These are phyloP conservation scores for Yamadazyma oceani DNA, from an alignment of 1,139 yeast genomes.

Conservation along the genomic window DNA sequence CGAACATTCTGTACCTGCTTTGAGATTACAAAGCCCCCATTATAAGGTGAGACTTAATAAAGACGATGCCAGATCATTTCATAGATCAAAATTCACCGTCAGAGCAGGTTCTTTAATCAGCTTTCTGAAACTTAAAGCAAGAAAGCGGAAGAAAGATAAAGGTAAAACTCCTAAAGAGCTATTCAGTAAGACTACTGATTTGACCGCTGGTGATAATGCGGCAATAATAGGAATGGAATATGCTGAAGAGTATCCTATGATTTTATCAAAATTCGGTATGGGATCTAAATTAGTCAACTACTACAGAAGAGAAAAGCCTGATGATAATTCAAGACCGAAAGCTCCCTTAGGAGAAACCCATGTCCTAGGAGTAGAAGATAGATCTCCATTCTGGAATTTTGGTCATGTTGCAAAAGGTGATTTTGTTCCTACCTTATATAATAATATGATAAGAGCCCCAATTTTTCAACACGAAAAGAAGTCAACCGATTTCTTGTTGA, in stretches of 20 bases:
- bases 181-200: conserved; percentile 67
- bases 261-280: conserved; percentile 91
- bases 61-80: conserved; percentile 74
- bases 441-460: conserved; percentile 91
- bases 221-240: conserved; percentile 80
- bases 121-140: conserved; percentile 71
- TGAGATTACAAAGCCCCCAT: conserved; percentile 85
- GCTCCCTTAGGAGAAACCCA: conserved; percentile 92
- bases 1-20: conserved; percentile 90
- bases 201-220: conserved; percentile 79
- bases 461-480: conserved; percentile 81
- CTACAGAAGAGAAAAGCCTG: conserved; percentile 79
- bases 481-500: conserved; percentile 76
- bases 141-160: conserved; percentile 88
- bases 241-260: conserved; percentile 85
- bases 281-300: conserved; percentile 91
- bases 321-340: conserved; percentile 86
- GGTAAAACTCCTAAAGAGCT: conserved; percentile 79
- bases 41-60: conserved; percentile 77
- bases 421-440: conserved; percentile 89
- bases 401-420: conserved; percentile 96
- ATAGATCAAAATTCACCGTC: conserved; percentile 72
- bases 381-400: conserved; percentile 98
- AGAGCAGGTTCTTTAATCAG: conserved; percentile 77
- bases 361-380: conserved; percentile 90